Evolutionary conservation across 2,329 filamentous ascomycete species (phyloP).

Genomic region (Paraconiothyrium sp.): DNA sequence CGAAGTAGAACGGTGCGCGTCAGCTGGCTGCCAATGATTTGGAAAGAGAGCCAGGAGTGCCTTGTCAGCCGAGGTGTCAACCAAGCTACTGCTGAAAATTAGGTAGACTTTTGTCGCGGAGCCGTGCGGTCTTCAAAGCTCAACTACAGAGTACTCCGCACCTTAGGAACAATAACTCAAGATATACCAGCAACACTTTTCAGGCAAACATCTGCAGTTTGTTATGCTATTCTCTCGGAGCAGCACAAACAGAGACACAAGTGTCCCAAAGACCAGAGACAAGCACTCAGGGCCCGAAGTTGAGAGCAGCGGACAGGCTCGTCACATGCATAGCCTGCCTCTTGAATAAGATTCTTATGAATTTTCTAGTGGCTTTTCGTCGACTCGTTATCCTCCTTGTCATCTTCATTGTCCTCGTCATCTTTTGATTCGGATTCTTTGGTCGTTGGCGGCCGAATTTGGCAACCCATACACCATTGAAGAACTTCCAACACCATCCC

Average conservation of each 20-base stretch:
- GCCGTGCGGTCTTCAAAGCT: not conserved
- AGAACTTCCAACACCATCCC: not conserved
- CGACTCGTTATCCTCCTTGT: too few species aligned
- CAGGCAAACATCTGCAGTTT: not conserved
- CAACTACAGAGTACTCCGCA: not conserved
- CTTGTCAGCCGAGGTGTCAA: not conserved
- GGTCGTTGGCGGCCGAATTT: not conserved
- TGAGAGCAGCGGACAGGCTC: too few species aligned
- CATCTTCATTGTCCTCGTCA: too few species aligned
- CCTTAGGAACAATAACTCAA: not conserved
- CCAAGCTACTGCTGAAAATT: not conserved
- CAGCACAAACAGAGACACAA: not conserved
- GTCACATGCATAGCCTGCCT: too few species aligned
- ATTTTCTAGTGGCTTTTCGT: too few species aligned
- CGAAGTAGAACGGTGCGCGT: not conserved
- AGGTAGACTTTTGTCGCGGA: not conserved
- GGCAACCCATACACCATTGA: not conserved
- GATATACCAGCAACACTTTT: not conserved
- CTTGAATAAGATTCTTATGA: too few species aligned
- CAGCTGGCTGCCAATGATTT: not conserved
- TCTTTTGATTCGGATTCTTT: too few species aligned
- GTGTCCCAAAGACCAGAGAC: not conserved
- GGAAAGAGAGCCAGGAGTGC: not conserved
- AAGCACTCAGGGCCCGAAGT: not conserved
- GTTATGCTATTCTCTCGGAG: not conserved